These are phyloP conservation scores for Whalleya microplaca DNA, from an alignment of 2,329 filamentous ascomycete species.

Conservation along the genomic window DNA sequence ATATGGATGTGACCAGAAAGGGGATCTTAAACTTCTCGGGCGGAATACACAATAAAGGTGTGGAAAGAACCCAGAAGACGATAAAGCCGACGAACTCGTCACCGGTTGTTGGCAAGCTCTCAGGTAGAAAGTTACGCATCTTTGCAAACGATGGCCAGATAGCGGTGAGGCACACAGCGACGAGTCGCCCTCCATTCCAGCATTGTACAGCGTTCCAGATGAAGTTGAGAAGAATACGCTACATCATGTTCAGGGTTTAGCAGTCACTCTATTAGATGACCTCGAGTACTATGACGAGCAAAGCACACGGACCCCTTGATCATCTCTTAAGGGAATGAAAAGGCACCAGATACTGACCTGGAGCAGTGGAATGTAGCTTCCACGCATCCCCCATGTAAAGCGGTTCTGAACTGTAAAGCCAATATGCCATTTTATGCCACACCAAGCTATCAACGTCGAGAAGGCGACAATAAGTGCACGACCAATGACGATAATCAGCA, in stretches of 20 bases:
- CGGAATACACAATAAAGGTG: conserved; percentile 52
- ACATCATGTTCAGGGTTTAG: conserved; percentile 14
- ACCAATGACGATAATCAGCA: conserved; percentile 51
- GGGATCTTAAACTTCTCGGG: conserved; percentile 54
- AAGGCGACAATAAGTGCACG: conserved; percentile 47
- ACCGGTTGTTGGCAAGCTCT: conserved; percentile 42
- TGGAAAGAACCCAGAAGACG: conserved; percentile 54
- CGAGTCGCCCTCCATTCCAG: conserved; percentile 42
- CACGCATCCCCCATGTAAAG: conserved; percentile 53
- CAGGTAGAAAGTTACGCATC: conserved; percentile 50
- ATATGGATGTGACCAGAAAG: conserved; percentile 47
- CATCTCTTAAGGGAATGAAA: neutral
- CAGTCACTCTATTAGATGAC: too few relatives aligned
- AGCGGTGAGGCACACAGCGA: conserved; percentile 46
- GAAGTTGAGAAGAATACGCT: conserved; percentile 53
- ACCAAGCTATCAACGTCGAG: conserved; percentile 50
- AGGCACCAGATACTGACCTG: neutral
- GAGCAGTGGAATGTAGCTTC: conserved; percentile 51
- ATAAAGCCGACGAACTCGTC: conserved; percentile 53
- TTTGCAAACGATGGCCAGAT: conserved; percentile 49
- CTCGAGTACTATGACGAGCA: neutral
- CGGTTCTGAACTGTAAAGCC: conserved; percentile 55
- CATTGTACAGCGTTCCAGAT: conserved; percentile 54
- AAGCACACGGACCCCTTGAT: neutral
- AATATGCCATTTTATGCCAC: conserved; percentile 53